These are phyloP conservation scores for Ophiocordyceps polyrhachis-furcata DNA, from an alignment of 2,329 filamentous ascomycete genomes.

Conservation along the genomic window DNA sequence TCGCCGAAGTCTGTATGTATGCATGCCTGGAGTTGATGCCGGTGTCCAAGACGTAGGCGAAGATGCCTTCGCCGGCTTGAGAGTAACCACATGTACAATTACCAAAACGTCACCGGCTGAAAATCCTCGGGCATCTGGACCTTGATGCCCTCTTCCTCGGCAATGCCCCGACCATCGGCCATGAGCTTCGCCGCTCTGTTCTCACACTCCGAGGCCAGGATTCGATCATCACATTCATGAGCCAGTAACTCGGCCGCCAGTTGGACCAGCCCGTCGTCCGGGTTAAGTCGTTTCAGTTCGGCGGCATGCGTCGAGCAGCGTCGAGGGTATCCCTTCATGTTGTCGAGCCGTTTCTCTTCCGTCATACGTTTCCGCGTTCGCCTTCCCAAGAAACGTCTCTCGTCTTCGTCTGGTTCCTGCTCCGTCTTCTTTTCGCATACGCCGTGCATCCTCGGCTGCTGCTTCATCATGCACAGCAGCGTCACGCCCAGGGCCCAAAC, in stretches of 20 bases:
- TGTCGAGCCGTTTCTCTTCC: neutral
- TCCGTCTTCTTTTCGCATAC: neutral
- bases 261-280: conserved; percentile 6
- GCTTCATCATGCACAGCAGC: conserved; percentile 12
- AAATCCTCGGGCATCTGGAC: conserved; percentile 9
- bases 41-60: no score
- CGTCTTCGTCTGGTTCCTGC: neutral
- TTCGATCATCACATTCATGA: conserved; percentile 3
- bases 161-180: neutral
- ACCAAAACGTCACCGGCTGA: conserved; percentile 12
- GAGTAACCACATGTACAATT: no score
- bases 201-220: neutral
- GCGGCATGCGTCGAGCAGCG: conserved; percentile 8
- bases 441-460: conserved; percentile 7
- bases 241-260: conserved; percentile 8
- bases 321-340: conserved; percentile 6
- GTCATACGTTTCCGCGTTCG: neutral
- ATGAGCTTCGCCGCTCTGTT: neutral
- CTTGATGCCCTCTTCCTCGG: conserved; percentile 3
- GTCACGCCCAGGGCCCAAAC: conserved; percentile 16
- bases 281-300: conserved; percentile 9
- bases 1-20: no score
- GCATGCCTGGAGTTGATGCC: no score
- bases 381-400: neutral
- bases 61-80: no score